Conservation (phyloP, 371 early-diverging fungal species). For the Enterospora canceri region DNA sequence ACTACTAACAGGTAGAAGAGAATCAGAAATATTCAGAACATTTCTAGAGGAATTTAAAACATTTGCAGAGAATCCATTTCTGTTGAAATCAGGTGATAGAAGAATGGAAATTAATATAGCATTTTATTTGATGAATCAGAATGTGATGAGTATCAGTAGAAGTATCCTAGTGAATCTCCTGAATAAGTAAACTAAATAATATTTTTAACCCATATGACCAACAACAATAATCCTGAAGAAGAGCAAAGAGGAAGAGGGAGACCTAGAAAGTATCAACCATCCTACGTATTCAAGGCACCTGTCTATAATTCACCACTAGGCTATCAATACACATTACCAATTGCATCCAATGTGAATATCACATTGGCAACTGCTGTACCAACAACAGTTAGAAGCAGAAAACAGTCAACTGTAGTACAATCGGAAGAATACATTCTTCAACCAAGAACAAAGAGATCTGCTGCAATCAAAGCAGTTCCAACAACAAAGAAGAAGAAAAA, state of each 20-base stretch:
- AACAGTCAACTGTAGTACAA: not conserved
- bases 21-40: too few species aligned
- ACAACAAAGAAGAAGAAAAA: not conserved
- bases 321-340: constrained; percentile 36
- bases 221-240: too few species aligned
- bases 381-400: not conserved
- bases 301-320: constrained; percentile 43
- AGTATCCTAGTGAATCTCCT: too few species aligned
- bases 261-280: constrained; percentile 1
- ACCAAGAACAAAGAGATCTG: constrained; percentile 5
- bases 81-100: not conserved
- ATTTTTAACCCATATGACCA: too few species aligned
- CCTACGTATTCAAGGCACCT: constrained; percentile 11
- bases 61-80: not conserved
- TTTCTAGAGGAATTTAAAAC: not conserved
- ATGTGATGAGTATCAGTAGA: too few species aligned
- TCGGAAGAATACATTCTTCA: not conserved
- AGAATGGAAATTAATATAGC: not conserved
- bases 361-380: not conserved
- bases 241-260: constrained; percentile 3
- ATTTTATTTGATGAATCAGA: too few species aligned
- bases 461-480: constrained; percentile 5
- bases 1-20: not conserved
- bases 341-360: constrained; percentile 9
- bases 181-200: too few species aligned